Percentiles rank a stretch among this genome's conserved stretches.
Conservation (phyloP, 73 alveolate genomes). For the Chromera velia region DNA sequence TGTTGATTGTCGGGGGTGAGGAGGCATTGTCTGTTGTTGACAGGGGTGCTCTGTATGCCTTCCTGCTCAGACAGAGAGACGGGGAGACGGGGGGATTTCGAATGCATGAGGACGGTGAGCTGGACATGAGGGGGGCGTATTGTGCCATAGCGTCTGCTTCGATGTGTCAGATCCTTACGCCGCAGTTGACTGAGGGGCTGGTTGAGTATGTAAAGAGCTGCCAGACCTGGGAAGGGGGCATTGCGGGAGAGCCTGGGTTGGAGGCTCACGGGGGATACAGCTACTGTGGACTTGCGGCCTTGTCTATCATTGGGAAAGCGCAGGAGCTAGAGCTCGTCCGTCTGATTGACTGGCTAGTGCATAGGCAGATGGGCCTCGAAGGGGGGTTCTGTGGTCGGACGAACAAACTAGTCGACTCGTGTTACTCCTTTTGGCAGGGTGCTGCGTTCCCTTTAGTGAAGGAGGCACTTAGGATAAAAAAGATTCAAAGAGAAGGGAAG, state of each 20-base stretch:
- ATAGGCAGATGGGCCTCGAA: conserved; percentile 69
- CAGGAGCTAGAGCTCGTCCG: conserved; percentile 60
- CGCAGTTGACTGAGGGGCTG: conserved; percentile 67
- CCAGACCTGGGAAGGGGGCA: conserved; percentile 91
- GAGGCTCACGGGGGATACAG: conserved; percentile 91
- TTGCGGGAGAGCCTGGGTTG: conserved; percentile 77
- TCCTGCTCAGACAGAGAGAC: conserved; percentile 27
- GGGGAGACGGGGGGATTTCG: conserved; percentile 43
- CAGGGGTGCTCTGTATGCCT: conserved; percentile 15
- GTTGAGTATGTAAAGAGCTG: conserved; percentile 56
- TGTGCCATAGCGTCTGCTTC: conserved; percentile 74
- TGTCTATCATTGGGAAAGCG: conserved; percentile 59
- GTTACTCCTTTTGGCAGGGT: conserved; percentile 92
- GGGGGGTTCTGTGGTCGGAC: conserved; percentile 82
- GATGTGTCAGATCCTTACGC: conserved; percentile 62
- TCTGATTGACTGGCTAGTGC: conserved; percentile 67
- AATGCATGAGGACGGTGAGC: conserved; percentile 81
- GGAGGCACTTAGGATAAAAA: too few species aligned
- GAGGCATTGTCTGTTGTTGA: conserved; percentile 51
- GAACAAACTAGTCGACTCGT: conserved; percentile 84
- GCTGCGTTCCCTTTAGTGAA: too few species aligned
- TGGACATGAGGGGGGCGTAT: conserved; percentile 74
- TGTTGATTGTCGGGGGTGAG: conserved; percentile 60
- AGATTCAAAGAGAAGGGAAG: too few species aligned
- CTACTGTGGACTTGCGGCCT: conserved; percentile 82